A percentile compares a stretch with the other conserved stretches of the same genome.
Evolutionary conservation across 495 filamentous ascomycete species (phyloP).

Genomic region (Ramalina intermedia): DNA sequence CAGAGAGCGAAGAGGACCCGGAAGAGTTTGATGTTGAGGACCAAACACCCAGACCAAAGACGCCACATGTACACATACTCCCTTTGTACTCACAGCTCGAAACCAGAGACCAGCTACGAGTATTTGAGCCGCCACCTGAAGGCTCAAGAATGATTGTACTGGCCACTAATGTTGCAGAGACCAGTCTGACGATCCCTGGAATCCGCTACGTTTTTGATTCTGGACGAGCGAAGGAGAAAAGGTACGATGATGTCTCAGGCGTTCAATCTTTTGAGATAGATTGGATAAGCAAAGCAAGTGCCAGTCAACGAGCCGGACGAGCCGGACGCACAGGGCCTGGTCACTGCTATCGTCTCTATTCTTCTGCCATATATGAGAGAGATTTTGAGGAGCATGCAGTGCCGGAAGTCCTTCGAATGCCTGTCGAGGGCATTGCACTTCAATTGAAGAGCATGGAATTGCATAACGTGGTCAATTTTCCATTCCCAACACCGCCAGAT

Average conservation of each 20-base stretch:
- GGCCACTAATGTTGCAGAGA: constrained; percentile 95
- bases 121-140: constrained; percentile 82
- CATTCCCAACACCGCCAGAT: constrained; percentile 90
- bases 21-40: constrained; percentile 52
- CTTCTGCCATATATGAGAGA: constrained; percentile 82
- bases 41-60: constrained; percentile 32
- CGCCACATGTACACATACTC: constrained; percentile 62
- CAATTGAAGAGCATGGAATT: constrained; percentile 94
- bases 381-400: constrained; percentile 77
- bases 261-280: constrained; percentile 91
- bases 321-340: constrained; percentile 92
- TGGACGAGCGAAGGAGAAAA: constrained; percentile 81
- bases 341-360: constrained; percentile 89
- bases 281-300: constrained; percentile 97
- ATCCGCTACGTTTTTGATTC: constrained; percentile 94
- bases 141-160: constrained; percentile 78
- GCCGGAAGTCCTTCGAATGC: constrained; percentile 82
- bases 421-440: constrained; percentile 82
- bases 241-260: constrained; percentile 67
- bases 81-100: constrained; percentile 92
- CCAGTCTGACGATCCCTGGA: constrained; percentile 88
- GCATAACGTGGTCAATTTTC: constrained; percentile 83
- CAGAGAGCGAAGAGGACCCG: constrained; percentile 49
- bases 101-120: constrained; percentile 77
- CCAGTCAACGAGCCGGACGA: constrained; percentile 82